Evolutionary conservation across 495 filamentous ascomycete species (phyloP), one percentile per base, ranked within the genome.

Genomic region (Penicillium egyptiacum): DNA sequence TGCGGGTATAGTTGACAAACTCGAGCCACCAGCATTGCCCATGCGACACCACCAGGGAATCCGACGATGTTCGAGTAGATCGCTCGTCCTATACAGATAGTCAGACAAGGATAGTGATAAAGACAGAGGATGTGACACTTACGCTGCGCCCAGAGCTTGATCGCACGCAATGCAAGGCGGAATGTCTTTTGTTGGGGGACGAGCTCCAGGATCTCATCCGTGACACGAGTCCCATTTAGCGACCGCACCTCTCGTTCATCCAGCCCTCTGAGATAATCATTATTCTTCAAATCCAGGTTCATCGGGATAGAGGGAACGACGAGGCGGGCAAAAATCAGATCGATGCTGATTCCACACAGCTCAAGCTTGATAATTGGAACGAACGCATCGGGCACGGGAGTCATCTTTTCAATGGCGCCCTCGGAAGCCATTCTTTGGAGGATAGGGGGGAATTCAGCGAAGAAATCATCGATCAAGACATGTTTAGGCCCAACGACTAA

Each of bases 1-100:
- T 89, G 90, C 16, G 94, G 94, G 75, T 97, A 98, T n/a, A 98
- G 79, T 70, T 98, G 94, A 68, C 94, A 98, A 44, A 98, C 90
- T 56, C 94, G 80, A 22, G 94, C 94, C 19, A 98, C 92, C 63
- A 98, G 78, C 87, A 98, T 96, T 28, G 93, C 94, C 90, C 92
- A 98, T 19, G 94, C 94, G 47, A 98, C 91, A 74, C 94, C 94
- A 56, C 94, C 94, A 10, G 94, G 95, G 61, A 92, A 98, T 16
- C 94, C 94, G 55, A 96, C 90, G 57, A 98, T 89, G 63, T 96
- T 96, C 50, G 91, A 88, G 68, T 97, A 97, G 17, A 98, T 89
- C 11, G 90, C 94, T 53, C 92, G 88, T 14, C 77, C 83, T 87
- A 50, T n/a, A 47, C 16, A 35, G 28, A 35, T n/a, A 16, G 17